A percentile compares a stretch with the other conserved stretches of the same genome.
Evolutionary conservation across 2,329 filamentous ascomycete species (phyloP).

Genomic region (Penicillium palitans): DNA sequence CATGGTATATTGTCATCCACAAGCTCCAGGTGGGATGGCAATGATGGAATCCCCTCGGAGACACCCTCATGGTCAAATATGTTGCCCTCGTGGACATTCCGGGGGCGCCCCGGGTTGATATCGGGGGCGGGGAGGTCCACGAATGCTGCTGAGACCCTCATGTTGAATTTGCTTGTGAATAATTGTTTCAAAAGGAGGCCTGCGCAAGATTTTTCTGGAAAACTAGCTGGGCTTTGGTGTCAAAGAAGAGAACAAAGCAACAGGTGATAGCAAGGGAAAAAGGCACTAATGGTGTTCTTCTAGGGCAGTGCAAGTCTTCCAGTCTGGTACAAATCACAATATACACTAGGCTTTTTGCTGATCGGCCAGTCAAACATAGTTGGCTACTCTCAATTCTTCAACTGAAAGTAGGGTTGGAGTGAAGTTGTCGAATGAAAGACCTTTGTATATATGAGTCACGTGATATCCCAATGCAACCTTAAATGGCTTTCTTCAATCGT

Average conservation of each 20-base stretch:
- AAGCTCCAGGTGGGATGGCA: not conserved
- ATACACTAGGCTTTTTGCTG: not conserved
- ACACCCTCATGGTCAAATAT: conserved; percentile 4
- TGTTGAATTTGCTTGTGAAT: not conserved
- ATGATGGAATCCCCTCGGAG: not conserved
- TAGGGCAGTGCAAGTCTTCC: not conserved
- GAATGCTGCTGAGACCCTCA: conserved; percentile 1
- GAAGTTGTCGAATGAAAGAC: conserved; percentile 5
- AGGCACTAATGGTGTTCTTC: not conserved
- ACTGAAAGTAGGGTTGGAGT: conserved; percentile 1
- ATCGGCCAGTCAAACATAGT: not conserved
- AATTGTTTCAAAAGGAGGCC: not conserved
- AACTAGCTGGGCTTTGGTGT: not conserved
- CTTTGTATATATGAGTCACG: conserved; percentile 10
- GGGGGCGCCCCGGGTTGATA: not conserved
- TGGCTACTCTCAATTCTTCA: not conserved
- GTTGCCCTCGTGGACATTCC: not conserved
- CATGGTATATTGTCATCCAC: not conserved
- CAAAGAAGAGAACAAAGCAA: not conserved
- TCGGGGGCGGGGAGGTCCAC: conserved; percentile 1
- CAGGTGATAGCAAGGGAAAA: not conserved
- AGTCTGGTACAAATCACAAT: not conserved
- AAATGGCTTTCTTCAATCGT: not conserved
- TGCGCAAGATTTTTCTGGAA: not conserved
- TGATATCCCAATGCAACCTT: conserved; percentile 6